Conservation (phyloP, 108 stramenopile genomes). For the Thalassiosira profunda region DNA sequence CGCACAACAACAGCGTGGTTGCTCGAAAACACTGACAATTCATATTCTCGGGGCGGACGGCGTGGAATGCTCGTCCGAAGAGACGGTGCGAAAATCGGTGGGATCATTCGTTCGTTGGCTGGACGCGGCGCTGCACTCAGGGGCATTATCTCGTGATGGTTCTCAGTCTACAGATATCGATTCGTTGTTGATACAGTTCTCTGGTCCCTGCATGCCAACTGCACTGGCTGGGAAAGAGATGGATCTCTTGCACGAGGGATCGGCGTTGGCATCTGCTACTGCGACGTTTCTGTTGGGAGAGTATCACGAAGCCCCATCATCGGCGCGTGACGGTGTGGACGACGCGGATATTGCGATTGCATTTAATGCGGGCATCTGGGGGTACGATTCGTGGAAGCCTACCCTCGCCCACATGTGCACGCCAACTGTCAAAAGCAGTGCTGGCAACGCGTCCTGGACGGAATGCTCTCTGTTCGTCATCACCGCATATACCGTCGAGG, state of each 20-base stretch:
- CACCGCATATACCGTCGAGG: slow-evolving; percentile 85
- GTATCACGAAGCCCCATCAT: slow-evolving; percentile 65
- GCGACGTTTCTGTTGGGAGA: slow-evolving; percentile 60
- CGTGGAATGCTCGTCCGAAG: slow-evolving; percentile 76
- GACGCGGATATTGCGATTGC: slow-evolving; percentile 62
- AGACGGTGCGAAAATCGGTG: slow-evolving; percentile 57
- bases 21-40: slow-evolving; percentile 45
- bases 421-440: slow-evolving; percentile 3
- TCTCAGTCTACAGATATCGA: slow-evolving; percentile 2
- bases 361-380: slow-evolving; percentile 92
- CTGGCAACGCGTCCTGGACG: slow-evolving; percentile 2
- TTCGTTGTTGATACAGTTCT: slow-evolving; percentile 55
- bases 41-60: slow-evolving; percentile 83
- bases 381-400: slow-evolving; percentile 83
- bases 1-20: not conserved
- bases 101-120: slow-evolving; percentile 80
- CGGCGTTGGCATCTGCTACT: slow-evolving; percentile 42
- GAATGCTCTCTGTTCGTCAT: slow-evolving; percentile 59
- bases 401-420: slow-evolving; percentile 56
- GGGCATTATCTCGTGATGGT: slow-evolving; percentile 1
- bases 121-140: slow-evolving; percentile 33
- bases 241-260: slow-evolving; percentile 44
- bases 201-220: slow-evolving; percentile 69
- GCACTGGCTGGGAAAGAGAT: slow-evolving; percentile 20
- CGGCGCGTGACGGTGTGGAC: not conserved